Conservation (phyloP, 441 rosid species). For the Gossypium gossypioides region DNA sequence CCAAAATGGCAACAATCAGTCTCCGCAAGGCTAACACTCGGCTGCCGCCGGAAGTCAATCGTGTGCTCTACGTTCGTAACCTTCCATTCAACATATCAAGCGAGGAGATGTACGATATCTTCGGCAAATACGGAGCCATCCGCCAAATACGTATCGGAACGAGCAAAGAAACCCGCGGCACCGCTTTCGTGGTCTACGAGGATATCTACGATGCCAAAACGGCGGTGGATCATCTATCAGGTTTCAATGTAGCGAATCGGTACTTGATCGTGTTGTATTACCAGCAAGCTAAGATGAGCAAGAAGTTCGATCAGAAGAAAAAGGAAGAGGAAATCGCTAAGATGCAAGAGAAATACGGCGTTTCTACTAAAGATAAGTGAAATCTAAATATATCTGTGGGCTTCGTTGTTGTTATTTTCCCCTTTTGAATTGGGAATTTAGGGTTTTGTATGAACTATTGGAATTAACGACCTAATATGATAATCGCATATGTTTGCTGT, state of each 20-base stretch:
- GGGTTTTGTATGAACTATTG: slow-evolving; percentile 3
- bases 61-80: slow-evolving; percentile 85
- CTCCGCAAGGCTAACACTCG: slow-evolving; percentile 80
- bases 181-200: slow-evolving; percentile 88
- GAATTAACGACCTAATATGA: neutral
- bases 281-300: slow-evolving; percentile 93
- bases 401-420: neutral
- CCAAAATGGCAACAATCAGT: slow-evolving; percentile 52
- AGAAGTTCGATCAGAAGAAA: slow-evolving; percentile 93
- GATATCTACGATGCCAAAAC: slow-evolving; percentile 94
- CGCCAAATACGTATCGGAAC: slow-evolving; percentile 87
- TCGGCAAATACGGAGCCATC: slow-evolving; percentile 89
- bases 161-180: slow-evolving; percentile 79
- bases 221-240: slow-evolving; percentile 92
- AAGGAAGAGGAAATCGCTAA: slow-evolving; percentile 75
- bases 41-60: slow-evolving; percentile 85
- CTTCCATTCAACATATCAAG: slow-evolving; percentile 92
- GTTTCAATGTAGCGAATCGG: slow-evolving; percentile 90
- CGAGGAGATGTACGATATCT: slow-evolving; percentile 98
- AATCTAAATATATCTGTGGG: neutral
- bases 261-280: slow-evolving; percentile 80
- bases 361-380: slow-evolving; percentile 83
- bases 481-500: neutral
- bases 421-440: neutral
- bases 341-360: slow-evolving; percentile 95